Conservation (phyloP, 257 asterid genomes). For the Knoxia roxburghii region DNA sequence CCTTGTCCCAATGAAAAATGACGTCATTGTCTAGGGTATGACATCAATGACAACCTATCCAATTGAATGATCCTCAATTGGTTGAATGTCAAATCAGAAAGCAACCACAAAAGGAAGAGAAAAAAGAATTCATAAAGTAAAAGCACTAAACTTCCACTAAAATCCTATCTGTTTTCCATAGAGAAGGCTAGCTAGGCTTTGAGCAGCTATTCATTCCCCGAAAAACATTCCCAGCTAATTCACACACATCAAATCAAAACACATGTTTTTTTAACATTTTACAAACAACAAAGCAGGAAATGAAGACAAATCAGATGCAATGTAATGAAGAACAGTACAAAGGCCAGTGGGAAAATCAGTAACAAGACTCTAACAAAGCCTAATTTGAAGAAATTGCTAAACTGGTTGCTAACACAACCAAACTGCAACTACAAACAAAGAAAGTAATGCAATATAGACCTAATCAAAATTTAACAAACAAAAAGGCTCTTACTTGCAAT, state of each 20-base stretch:
- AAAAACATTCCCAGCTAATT: conserved; percentile 4
- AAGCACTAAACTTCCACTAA: conserved; percentile 42
- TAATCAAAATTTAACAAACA: conserved; percentile 5
- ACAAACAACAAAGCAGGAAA: background rate
- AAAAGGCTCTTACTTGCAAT: conserved; percentile 57
- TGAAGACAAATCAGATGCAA: background rate
- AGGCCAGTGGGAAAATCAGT: background rate
- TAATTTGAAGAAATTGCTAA: background rate
- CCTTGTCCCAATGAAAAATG: conserved; percentile 33
- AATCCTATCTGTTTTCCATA: conserved; percentile 19
- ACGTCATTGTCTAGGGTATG: conserved; percentile 25
- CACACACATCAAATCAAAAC: conserved; percentile 1
- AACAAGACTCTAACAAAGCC: background rate
- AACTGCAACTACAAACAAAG: background rate
- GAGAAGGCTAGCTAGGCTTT: conserved; percentile 14
- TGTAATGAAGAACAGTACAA: background rate
- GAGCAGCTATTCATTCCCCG: background rate
- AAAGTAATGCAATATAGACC: background rate
- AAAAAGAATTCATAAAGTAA: conserved; percentile 35
- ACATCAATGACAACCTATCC: conserved; percentile 27
- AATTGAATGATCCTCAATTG: conserved; percentile 33
- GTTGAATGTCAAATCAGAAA: conserved; percentile 43
- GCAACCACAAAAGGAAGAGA: conserved; percentile 30
- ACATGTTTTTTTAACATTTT: background rate
- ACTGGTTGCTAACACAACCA: background rate